Base-by-base conservation (phyloP, 306 rosid species). In the Canavalia gladiata region DNA sequence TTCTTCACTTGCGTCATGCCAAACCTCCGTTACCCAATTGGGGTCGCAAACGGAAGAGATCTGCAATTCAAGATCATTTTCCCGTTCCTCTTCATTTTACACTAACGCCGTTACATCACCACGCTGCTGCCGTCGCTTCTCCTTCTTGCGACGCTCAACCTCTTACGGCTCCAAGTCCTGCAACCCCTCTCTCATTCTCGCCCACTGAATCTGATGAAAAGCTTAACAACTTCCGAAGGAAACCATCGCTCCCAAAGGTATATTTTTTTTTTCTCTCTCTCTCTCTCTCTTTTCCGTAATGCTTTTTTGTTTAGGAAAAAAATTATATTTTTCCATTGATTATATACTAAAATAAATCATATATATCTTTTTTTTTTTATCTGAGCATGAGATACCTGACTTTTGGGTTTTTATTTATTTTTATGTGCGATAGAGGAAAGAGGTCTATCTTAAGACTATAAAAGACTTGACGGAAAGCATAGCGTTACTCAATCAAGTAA, bases 121-220 rank as follows among this genome's bases (percentile, higher is more conserved):
- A 2, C 7, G 43, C 7, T 3, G 67, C 5, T 0, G 66, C 30
- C 67, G 2, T 30, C 74, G 69, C 35, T 47, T 59, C 55, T 8
- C 12, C 0, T 37, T 4, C 4, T 2, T 37, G 41, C 4, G 41
- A 37, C 2, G 4, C 41, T 4, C 3, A 2, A 37, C 3, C 41
- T 37, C 41, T 37, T 2, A 37, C 41, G 41, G 41, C 41, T 76
- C 3, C 63, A 1, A 87, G 84, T 63, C 91, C 89, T 2, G 82
- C 72, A 0, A 86, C 94, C 25, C 94, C 92, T 65, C 86, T 84
- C 29, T 80, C 82, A 0, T 85, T 82, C 64, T 70, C 82, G 25
- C 87, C 79, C 1, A 62, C 89, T 77, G 91, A 88, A 86, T 87
- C 92, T 33, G 93, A 92, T 1, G 88, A 86, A n/a, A 89, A 71